Evolutionary conservation across 495 filamentous ascomycete species (phyloP), one percentile per base, ranked within the genome.

Genomic region (Penicillium nucicola): DNA sequence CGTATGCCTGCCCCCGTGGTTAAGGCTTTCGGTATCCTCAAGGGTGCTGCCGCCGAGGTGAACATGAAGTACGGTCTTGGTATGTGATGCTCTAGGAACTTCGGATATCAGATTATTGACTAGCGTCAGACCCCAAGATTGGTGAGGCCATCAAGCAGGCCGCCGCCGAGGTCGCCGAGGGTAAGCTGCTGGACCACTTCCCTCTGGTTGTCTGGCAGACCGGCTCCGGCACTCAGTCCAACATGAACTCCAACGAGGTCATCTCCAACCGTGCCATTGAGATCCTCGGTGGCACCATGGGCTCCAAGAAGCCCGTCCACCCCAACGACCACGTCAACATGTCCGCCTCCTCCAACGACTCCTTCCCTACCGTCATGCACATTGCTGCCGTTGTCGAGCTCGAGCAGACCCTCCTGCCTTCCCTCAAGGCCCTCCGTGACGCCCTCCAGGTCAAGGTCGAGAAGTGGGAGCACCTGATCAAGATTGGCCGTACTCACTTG

Each of bases 171-270:
- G 95, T 98, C 33, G 91, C 92, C 37, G 85, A 87, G 56, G 84
- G 92, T 61, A 96, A 97, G 81, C 85, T 97, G 55, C 70, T 95
- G 65, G 91, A 96, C 72, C 93, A 98, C 82, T 98, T 98, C 77
- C 93, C 92, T 47, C 87, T 98, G 42, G 93, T 97, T 45, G 92
- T 98, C 63, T 98, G 93, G 93, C 93, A 98, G 74, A 98, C 93
- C 32, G 93, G 93, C 48, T 97, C 95, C 14, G 93, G 93, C 61
- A 98, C 93, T 20, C 93, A 98, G 77, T 96, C 91, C 66, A 98
- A 98, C 83, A 98, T 98, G 93, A 98, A 98, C 79, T 92, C 93
- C 67, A 98, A 98, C 74, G 93, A 98, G 75, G 93, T 98, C 69
- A 98, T 98, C 74, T 96, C 92, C 51, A 98, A 98, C 81, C 90